These are phyloP conservation scores for Hymenotorrendiella dingleyae DNA, from an alignment of 2,329 filamentous ascomycete genomes.

Conservation along the genomic window DNA sequence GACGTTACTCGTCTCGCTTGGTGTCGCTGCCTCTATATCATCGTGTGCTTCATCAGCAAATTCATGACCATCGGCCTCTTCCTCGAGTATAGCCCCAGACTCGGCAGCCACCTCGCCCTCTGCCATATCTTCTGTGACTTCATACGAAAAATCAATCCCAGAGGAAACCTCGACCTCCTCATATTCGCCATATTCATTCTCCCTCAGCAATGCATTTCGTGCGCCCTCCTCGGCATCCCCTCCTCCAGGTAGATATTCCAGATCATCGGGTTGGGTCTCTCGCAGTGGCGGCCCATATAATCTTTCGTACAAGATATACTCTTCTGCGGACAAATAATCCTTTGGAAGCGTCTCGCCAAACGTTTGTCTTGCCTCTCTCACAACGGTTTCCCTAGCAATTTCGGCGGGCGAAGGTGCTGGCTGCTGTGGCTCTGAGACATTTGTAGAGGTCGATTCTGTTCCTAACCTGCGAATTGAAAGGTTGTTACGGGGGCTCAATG, in stretches of 20 bases:
- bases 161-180: slow-evolving; percentile 51
- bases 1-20: slow-evolving; percentile 13
- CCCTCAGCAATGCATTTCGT: slow-evolving; percentile 44
- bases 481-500: slow-evolving; percentile 7
- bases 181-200: slow-evolving; percentile 49
- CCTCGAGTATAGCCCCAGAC: background rate
- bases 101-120: slow-evolving; percentile 25
- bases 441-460: slow-evolving; percentile 4
- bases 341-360: slow-evolving; percentile 75
- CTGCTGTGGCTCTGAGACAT: background rate
- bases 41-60: background rate
- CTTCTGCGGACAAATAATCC: slow-evolving; percentile 61
- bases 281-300: slow-evolving; percentile 73
- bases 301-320: slow-evolving; percentile 70
- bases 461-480: slow-evolving; percentile 16
- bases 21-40: background rate
- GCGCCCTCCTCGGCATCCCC: slow-evolving; percentile 42
- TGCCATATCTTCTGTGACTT: slow-evolving; percentile 23
- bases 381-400: slow-evolving; percentile 46
- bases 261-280: slow-evolving; percentile 53
- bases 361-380: slow-evolving; percentile 64
- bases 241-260: slow-evolving; percentile 34
- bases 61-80: background rate
- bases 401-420: background rate
- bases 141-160: slow-evolving; percentile 22